These are phyloP conservation scores for Russula compacta DNA, from an alignment of 768 basidiomycete genomes.

Conservation along the genomic window DNA sequence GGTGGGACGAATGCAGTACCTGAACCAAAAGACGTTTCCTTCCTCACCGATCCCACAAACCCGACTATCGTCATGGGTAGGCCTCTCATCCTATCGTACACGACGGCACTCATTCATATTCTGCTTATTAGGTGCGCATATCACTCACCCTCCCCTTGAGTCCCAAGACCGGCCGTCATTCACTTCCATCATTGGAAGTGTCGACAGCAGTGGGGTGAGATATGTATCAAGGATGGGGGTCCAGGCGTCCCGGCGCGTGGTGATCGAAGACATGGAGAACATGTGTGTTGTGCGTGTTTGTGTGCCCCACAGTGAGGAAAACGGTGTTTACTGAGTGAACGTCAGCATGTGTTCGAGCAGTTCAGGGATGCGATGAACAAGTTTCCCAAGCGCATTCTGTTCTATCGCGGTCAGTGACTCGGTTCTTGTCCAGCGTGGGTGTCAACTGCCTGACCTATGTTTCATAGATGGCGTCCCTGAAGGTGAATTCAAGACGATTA, in stretches of 20 bases:
- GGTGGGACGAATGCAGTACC: conserved; percentile 77
- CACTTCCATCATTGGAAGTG: conserved; percentile 67
- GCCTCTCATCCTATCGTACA: neutral
- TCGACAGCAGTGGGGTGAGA: conserved; percentile 64
- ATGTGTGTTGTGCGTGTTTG: conserved; percentile 47
- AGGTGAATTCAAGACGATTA: conserved; percentile 39
- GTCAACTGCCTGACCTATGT: neutral
- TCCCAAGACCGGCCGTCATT: conserved; percentile 68
- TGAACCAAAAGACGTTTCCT: conserved; percentile 36
- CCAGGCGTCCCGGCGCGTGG: conserved; percentile 58
- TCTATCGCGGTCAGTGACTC: conserved; percentile 50
- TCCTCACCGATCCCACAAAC: conserved; percentile 61
- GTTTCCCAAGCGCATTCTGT: conserved; percentile 56
- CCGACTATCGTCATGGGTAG: conserved; percentile 74
- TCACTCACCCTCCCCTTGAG: conserved; percentile 71
- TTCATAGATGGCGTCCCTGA: conserved; percentile 43
- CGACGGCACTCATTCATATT: neutral
- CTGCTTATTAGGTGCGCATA: conserved; percentile 46
- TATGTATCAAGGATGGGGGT: conserved; percentile 55
- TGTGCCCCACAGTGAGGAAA: neutral
- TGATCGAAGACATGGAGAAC: conserved; percentile 59
- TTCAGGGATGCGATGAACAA: conserved; percentile 46
- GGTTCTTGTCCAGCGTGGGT: neutral
- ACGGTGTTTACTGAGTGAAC: neutral
- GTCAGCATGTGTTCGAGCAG: conserved; percentile 35